Base-by-base conservation (phyloP, 176 grass and related monocot species). In the Alopecurus myosuroides region DNA sequence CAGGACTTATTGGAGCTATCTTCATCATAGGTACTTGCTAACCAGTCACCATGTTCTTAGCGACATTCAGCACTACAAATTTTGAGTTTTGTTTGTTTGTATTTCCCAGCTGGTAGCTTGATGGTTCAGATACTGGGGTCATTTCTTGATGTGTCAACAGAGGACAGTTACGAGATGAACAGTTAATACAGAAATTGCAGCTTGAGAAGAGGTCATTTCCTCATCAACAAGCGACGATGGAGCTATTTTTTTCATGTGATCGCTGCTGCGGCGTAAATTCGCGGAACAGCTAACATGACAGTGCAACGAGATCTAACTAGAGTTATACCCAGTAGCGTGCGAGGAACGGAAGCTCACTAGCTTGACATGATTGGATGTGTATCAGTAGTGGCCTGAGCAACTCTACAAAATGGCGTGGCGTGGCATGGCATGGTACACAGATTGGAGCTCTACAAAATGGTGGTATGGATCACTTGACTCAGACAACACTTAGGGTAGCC, bases 51-150 rank as follows among this genome's bases (percentile, higher is more conserved):
- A 9, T 6, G 13, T 71, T 73, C 26, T 72, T 67, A 18, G n/a
- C 26, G 26, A 13, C 53, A 73, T 44, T 23, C 10, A 5, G 7
- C 7, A 55, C 9, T 81, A 12, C 15, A 39, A 78, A 70, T 29
- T 62, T 29, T 52, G 25, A 9, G 48, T 79, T 49, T 57, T 66
- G 4, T 44, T 74, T 55, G 23, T 75, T 46, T 25, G 41, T 15
- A n/a, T 5, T 81, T 86, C 82, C 19, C 85, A 88, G 89, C 33
- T 9, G 89, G 89, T 63, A 82, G 82, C 71, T 87, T 91, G 85
- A 88, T 85, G 58, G 89, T 88, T 85, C 89, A 91, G 51, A 63
- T 91, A 84, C 11, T 85, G 35, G 85, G 82, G 65, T 85, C 82
- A 33, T 77, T 85, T 50, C 51, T 82, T 6, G 61, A 81, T 60